A percentile compares a stretch with the other conserved stretches of the same genome.
Evolutionary conservation across 169 alveolate species (phyloP).

Genomic region (Eimeria praecox): DNA sequence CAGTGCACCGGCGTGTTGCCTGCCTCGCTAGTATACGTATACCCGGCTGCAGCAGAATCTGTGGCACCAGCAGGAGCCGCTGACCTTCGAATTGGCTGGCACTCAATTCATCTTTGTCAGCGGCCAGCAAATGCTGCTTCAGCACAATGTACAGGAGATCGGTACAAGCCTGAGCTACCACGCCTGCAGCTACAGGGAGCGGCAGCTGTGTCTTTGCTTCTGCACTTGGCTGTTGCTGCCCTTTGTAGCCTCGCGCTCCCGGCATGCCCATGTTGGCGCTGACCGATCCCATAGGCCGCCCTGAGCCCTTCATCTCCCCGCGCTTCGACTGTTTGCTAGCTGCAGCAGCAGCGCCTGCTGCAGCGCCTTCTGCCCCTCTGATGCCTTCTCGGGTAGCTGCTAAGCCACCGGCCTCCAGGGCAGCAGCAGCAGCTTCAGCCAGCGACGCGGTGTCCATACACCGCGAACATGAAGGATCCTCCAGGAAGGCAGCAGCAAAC

Average conservation of each 20-base stretch:
- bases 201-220: neutral
- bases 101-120: conserved; percentile 5
- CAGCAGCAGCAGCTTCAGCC: neutral
- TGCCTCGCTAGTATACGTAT: neutral
- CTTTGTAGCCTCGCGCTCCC: neutral
- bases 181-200: neutral
- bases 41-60: neutral
- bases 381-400: neutral
- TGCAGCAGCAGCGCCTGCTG: neutral
- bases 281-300: neutral
- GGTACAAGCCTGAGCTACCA: conserved; percentile 46
- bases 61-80: too few relatives aligned
- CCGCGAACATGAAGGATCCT: neutral
- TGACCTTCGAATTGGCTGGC: neutral
- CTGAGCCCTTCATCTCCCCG: neutral
- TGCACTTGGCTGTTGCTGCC: neutral
- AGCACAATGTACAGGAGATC: neutral
- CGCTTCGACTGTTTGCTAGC: neutral
- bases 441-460: neutral
- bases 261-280: neutral
- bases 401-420: neutral
- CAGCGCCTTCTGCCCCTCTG: conserved; percentile 12
- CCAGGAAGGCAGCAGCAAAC: neutral
- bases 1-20: neutral
- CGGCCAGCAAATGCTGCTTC: neutral